Evolutionary conservation across 805 yeast genomes (phyloP).

Genomic region (Suhomyces xylopsoci): DNA sequence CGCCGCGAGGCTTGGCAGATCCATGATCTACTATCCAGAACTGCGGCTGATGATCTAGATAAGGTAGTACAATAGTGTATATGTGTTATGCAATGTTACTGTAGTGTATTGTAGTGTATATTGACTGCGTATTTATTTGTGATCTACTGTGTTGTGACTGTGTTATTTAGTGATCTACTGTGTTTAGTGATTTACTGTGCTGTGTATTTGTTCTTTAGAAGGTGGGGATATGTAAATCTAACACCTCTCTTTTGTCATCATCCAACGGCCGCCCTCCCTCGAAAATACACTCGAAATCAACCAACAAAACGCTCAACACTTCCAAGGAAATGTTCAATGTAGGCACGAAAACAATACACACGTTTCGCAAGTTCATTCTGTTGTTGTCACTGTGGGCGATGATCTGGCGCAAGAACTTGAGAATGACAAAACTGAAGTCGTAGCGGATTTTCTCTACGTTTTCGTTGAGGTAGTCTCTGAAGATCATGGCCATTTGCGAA

Average conservation of each 20-base stretch:
- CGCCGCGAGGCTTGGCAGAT: neutral
- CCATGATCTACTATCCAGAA: neutral
- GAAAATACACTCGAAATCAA: conserved; percentile 61
- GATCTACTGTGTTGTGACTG: too few relatives aligned
- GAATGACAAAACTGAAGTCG: conserved; percentile 61
- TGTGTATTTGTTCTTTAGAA: too few relatives aligned
- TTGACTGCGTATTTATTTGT: too few relatives aligned
- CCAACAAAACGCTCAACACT: conserved; percentile 55
- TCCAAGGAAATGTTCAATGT: conserved; percentile 68
- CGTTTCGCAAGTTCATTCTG: conserved; percentile 80
- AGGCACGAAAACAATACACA: conserved; percentile 79
- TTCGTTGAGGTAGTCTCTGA: conserved; percentile 32
- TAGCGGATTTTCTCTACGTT: conserved; percentile 54
- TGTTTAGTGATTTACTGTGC: too few relatives aligned
- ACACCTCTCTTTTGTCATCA: conserved; percentile 42
- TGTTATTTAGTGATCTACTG: too few relatives aligned
- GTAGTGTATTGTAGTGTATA: neutral
- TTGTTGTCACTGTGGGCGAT: conserved; percentile 58
- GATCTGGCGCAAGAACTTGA: conserved; percentile 64
- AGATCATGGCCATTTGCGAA: conserved; percentile 23
- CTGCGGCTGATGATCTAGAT: too few relatives aligned
- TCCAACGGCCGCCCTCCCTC: conserved; percentile 46
- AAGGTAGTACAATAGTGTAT: too few relatives aligned
- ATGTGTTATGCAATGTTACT: too few relatives aligned
- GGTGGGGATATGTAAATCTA: conserved; percentile 54